A percentile compares a stretch with the other conserved stretches of the same genome.
phyloP scores from a whole-genome alignment of 2,329 filamentous ascomycete genomes.

The Aspergillus candidus region DNA sequence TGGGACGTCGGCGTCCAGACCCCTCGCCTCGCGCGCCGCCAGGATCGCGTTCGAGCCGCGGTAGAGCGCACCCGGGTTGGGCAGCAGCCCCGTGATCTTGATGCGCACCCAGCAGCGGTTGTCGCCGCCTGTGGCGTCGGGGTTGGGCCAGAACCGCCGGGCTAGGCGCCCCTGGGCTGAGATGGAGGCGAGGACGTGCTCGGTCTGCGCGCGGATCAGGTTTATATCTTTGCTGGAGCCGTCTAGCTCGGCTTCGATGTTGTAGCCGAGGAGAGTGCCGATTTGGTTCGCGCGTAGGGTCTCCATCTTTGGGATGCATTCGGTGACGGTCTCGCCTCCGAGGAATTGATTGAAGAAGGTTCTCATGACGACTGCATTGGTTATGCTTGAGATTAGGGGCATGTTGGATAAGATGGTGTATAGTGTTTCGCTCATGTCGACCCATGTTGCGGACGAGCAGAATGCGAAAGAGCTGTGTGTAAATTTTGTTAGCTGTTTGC shows the following conservation, averaged over 20 bases:
- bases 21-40: background rate
- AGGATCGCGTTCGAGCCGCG: slow-evolving; percentile 5
- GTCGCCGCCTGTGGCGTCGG: slow-evolving; percentile 1
- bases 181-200: slow-evolving; percentile 2
- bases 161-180: slow-evolving; percentile 1
- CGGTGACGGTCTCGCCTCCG: no score
- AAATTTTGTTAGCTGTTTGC: no score
- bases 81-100: slow-evolving; percentile 4
- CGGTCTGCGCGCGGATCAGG: slow-evolving; percentile 1
- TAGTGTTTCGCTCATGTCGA: slow-evolving; percentile 2
- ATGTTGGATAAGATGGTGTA: slow-evolving; percentile 2
- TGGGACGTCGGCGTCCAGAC: background rate
- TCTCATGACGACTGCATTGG: background rate
- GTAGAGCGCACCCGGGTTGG: background rate
- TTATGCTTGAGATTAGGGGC: background rate
- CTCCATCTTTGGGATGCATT: no score
- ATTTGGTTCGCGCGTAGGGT: no score
- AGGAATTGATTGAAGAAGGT: no score
- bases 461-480: slow-evolving; percentile 1
- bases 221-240: background rate
- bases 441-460: slow-evolving; percentile 5
- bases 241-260: slow-evolving; percentile 5
- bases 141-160: background rate
- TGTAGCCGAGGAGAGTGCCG: slow-evolving; percentile 1
- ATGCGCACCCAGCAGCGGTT: slow-evolving; percentile 6